phyloP scores from a whole-genome alignment of 768 basidiomycete genomes.

The Termitomyces sp. region DNA sequence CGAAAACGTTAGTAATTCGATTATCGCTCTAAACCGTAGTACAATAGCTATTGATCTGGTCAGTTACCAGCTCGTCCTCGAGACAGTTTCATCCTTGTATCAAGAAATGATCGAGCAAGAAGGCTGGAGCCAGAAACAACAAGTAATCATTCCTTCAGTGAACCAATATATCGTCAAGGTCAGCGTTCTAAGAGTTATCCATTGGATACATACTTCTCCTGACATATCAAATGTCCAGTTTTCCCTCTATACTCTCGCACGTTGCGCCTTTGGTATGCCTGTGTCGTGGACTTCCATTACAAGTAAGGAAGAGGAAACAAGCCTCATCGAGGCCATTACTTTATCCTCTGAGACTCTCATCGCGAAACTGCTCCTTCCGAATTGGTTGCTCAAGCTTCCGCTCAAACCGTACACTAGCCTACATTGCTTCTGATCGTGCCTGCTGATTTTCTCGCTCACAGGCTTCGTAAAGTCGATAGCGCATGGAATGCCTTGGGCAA shows the following conservation, averaged over 20 bases:
- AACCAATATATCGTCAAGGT: conserved; percentile 19
- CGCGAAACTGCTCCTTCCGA: conserved; percentile 15
- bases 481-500: not conserved
- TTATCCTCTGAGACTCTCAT: conserved; percentile 11
- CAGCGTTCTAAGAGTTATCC: not conserved
- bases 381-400: conserved; percentile 20
- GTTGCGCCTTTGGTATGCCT: conserved; percentile 20
- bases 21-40: not conserved
- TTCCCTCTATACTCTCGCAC: conserved; percentile 17
- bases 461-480: conserved; percentile 13
- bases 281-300: conserved; percentile 12
- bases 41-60: not conserved
- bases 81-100: conserved; percentile 18
- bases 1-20: conserved; percentile 17
- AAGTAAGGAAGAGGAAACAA: not conserved
- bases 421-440: not conserved
- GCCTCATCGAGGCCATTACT: conserved; percentile 5
- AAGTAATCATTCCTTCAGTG: conserved; percentile 10
- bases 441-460: not conserved
- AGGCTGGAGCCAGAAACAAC: conserved; percentile 15
- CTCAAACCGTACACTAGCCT: conserved; percentile 13
- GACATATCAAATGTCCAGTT: conserved; percentile 5
- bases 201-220: not conserved
- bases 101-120: conserved; percentile 22
- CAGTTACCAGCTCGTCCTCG: conserved; percentile 25